Evolutionary conservation across 257 asterid genomes (phyloP).

Genomic region (Anisodus acutangulus): DNA sequence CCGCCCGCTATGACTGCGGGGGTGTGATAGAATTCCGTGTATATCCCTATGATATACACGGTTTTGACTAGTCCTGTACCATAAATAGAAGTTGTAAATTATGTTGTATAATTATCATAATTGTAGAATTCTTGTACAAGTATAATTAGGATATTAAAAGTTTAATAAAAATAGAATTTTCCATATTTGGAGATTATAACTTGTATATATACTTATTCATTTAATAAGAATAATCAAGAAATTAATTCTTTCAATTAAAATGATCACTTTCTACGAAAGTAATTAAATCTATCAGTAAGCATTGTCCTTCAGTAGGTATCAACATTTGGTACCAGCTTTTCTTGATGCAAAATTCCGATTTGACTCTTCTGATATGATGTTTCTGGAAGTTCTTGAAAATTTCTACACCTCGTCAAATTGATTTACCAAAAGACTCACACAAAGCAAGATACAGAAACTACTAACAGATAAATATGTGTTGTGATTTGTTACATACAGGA

Average conservation of each 20-base stretch:
- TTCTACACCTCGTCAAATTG: slow-evolving; percentile 2
- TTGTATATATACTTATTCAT: no score
- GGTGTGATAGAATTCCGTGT: no score
- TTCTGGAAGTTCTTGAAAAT: background rate
- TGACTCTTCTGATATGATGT: background rate
- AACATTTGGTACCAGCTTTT: slow-evolving; percentile 17
- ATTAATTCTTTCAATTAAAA: background rate
- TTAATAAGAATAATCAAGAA: no score
- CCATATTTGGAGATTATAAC: no score
- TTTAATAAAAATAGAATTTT: no score
- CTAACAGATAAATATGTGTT: background rate
- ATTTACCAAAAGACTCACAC: background rate
- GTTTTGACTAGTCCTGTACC: no score
- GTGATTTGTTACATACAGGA: background rate
- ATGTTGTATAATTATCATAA: no score
- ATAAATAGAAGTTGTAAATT: no score
- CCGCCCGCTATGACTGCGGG: no score
- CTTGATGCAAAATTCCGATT: background rate
- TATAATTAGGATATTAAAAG: no score
- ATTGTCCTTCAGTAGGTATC: background rate
- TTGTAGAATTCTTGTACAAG: no score
- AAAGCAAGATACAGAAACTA: background rate
- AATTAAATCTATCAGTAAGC: background rate
- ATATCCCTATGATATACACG: no score
- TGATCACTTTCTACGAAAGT: background rate